These are phyloP conservation scores for Sorghum bicolor DNA, from an alignment of 176 grass and related monocot species.

Conservation along the genomic window DNA sequence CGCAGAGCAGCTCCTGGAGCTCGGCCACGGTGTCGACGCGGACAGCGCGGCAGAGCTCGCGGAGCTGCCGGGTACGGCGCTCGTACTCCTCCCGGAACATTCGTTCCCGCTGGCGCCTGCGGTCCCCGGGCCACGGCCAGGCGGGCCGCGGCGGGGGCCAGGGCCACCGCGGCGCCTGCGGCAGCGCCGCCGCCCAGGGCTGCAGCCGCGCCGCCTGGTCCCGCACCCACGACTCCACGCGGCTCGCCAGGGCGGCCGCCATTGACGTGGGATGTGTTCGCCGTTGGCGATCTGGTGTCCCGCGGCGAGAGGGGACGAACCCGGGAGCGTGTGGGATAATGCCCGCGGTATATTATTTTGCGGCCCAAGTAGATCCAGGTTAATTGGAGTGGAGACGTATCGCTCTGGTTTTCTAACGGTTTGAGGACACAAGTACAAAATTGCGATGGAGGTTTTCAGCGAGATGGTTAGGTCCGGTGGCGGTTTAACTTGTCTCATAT, in stretches of 20 bases:
- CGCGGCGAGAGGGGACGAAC: neutral
- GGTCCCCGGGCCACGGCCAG: slow-evolving; percentile 40
- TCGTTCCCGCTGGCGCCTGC: slow-evolving; percentile 48
- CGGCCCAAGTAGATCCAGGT: neutral
- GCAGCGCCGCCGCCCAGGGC: slow-evolving; percentile 37
- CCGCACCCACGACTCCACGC: slow-evolving; percentile 71
- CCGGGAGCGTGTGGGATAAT: neutral
- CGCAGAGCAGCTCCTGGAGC: slow-evolving; percentile 88
- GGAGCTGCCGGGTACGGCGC: slow-evolving; percentile 44
- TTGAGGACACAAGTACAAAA: neutral
- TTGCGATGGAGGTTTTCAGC: neutral
- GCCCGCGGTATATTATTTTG: neutral
- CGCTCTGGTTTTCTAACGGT: neutral
- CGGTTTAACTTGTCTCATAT: too few relatives aligned
- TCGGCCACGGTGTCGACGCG: slow-evolving; percentile 78
- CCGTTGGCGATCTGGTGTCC: slow-evolving; percentile 29
- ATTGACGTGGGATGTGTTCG: slow-evolving; percentile 14
- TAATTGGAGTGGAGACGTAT: neutral
- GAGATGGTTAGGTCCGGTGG: too few relatives aligned
- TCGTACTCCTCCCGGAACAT: slow-evolving; percentile 69
- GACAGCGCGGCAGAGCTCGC: slow-evolving; percentile 67
- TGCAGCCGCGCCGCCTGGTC: slow-evolving; percentile 54
- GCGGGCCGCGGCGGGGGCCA: slow-evolving; percentile 45
- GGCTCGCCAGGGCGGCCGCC: slow-evolving; percentile 48
- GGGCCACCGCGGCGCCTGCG: slow-evolving; percentile 36